Base-by-base conservation (phyloP, 768 basidiomycete genomes). In the Leccinum arenicola region DNA sequence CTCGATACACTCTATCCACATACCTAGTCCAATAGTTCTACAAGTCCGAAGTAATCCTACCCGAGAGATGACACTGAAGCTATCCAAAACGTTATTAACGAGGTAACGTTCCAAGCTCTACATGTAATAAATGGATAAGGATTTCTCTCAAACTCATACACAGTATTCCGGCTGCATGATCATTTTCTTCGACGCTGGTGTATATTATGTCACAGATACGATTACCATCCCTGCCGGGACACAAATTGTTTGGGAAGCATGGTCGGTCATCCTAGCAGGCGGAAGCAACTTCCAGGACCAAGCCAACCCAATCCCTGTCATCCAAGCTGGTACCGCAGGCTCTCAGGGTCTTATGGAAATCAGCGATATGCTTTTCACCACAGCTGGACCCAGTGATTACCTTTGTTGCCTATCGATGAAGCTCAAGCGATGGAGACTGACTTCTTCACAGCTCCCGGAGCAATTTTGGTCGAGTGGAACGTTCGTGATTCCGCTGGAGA, bases 121-220 rank as follows among this genome's bases (percentile, higher is more conserved):
- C 6, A 14, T 23, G 23, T 23, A 21, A 4, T 3, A 31, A 10
- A 5, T 2, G 9, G 19, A 35, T 31, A 12, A 21, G 31, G 31
- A 17, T 50, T 27, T 50, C 6, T 14, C n/a, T 27, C 12, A 33
- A 17, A 49, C 27, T 2, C 5, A 9, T 14, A 0, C 8, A 3
- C 58, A 90, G 88, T 88, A 80, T 64, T 75, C 85, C 6, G 85
- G 85, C 9, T 84, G 85, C 78, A 90, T 86, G 66, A 86, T 93
- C 67, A 85, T 93, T 50, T 91, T 89, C 77, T 84, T 92, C 68
- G 91, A 93, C 62, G 86, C 87, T 1, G 82, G 82, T 6, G 76
- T 75, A 17, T 83, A 82, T 71, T 62, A 76, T 50, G 73, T 82
- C 56, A 75, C 77, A 19, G 23, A 74, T 57, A 83, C 82, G n/a